Percentiles rank a stretch among this genome's conserved stretches.
These are phyloP conservation scores for Cladorrhinum sp. DNA, from an alignment of 2,329 filamentous ascomycete genomes.

Conservation along the genomic window DNA sequence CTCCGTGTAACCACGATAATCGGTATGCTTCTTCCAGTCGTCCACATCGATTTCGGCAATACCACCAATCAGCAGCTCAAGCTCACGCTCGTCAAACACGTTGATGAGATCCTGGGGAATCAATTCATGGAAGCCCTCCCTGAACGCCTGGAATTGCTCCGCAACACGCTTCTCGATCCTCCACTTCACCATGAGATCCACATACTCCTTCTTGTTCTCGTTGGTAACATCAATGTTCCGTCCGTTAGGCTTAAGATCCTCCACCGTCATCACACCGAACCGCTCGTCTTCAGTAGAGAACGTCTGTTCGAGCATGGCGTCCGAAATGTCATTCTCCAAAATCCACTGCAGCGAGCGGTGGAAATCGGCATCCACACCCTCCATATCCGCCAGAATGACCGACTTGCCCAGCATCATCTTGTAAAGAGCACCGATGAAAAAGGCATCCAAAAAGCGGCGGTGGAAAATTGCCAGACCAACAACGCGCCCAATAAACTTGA, in stretches of 20 bases:
- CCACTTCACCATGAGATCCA: slow-evolving; percentile 98
- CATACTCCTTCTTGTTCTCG: slow-evolving; percentile 98
- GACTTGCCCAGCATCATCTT: slow-evolving; percentile 98
- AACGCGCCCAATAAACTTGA: slow-evolving; percentile 98
- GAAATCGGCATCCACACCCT: slow-evolving; percentile 97
- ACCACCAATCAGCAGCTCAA: slow-evolving; percentile 94
- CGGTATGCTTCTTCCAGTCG: slow-evolving; percentile 99
- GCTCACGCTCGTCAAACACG: slow-evolving; percentile 95
- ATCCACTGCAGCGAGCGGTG: slow-evolving; percentile 97
- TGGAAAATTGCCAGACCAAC: slow-evolving; percentile 98
- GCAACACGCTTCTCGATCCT: slow-evolving; percentile 98
- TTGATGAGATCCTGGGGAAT: slow-evolving; percentile 96
- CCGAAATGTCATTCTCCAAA: slow-evolving; percentile 92
- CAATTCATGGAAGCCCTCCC: slow-evolving; percentile 94
- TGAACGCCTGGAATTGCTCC: slow-evolving; percentile 97
- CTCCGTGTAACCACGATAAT: slow-evolving; percentile 98
- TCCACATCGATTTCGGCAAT: slow-evolving; percentile 99
- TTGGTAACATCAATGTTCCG: slow-evolving; percentile 94
- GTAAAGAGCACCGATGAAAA: slow-evolving; percentile 98
- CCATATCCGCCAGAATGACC: slow-evolving; percentile 91
- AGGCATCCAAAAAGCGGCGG: slow-evolving; percentile 92
- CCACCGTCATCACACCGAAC: slow-evolving; percentile 89
- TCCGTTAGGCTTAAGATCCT: slow-evolving; percentile 88
- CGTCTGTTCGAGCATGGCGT: slow-evolving; percentile 88
- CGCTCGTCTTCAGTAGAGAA: slow-evolving; percentile 97